Conservation (phyloP, 495 filamentous ascomycete genomes). For the Immersiella caudata region DNA sequence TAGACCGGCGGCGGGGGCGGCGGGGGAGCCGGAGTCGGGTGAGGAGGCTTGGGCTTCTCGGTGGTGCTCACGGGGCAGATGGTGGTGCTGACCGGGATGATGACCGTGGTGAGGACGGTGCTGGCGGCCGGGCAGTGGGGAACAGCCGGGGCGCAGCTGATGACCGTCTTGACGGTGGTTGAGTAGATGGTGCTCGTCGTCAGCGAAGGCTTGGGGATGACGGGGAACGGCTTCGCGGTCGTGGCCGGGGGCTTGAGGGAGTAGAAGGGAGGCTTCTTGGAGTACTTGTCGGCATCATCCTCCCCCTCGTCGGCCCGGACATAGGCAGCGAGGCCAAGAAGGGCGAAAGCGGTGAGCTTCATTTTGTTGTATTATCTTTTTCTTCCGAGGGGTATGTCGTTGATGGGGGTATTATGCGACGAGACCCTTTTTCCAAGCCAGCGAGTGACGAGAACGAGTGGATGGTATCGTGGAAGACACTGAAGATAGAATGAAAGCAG, state of each 20-base stretch:
- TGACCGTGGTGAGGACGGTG: conserved; percentile 43
- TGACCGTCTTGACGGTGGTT: conserved; percentile 35
- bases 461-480: conserved; percentile 30
- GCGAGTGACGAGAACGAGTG: conserved; percentile 35
- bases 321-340: conserved; percentile 36
- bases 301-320: conserved; percentile 28
- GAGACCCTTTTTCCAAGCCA: conserved; percentile 12
- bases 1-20: conserved; percentile 29
- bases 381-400: conserved; percentile 2
- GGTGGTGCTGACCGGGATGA: conserved; percentile 39
- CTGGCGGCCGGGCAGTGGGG: conserved; percentile 36
- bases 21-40: conserved; percentile 23
- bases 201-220: conserved; percentile 22
- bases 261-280: background rate
- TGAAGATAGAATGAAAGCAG: conserved; percentile 18
- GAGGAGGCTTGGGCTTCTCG: conserved; percentile 20
- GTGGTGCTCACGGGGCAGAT: conserved; percentile 39
- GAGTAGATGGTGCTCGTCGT: conserved; percentile 41
- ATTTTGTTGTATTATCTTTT: conserved; percentile 23
- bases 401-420: conserved; percentile 1
- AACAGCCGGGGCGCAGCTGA: conserved; percentile 30
- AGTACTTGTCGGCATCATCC: conserved; percentile 4
- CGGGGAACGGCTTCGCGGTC: conserved; percentile 13
- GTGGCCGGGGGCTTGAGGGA: conserved; percentile 3
- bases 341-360: conserved; percentile 30